Evolutionary conservation across 331 rosid genomes (phyloP).

Genomic region (Malus hybrid): DNA sequence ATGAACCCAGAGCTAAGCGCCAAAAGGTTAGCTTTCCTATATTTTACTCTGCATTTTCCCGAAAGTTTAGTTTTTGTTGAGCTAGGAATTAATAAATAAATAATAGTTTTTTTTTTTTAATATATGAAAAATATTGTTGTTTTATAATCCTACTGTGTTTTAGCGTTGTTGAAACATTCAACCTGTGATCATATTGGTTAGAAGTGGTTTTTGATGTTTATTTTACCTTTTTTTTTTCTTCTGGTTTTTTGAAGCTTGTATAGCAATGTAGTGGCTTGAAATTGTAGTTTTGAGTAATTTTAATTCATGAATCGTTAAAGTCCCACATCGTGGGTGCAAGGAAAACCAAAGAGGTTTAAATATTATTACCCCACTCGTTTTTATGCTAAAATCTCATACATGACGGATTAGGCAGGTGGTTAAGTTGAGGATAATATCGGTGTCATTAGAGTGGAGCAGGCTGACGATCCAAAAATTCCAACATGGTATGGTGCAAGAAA

Average conservation of each 20-base stretch:
- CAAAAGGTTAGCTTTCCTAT: constrained; percentile 59
- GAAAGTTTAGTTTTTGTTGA: not conserved
- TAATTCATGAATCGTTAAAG: too few relatives aligned
- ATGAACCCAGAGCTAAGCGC: constrained; percentile 71
- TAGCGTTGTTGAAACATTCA: not conserved
- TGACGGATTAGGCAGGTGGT: too few relatives aligned
- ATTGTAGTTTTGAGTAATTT: not conserved
- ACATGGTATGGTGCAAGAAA: too few relatives aligned
- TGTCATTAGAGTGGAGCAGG: too few relatives aligned
- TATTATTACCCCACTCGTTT: too few relatives aligned
- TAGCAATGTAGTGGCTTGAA: not conserved
- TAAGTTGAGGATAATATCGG: too few relatives aligned
- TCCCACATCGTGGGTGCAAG: too few relatives aligned
- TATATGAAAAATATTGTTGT: not conserved
- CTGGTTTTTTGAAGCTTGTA: not conserved
- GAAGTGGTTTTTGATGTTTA: not conserved
- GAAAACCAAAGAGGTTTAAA: too few relatives aligned
- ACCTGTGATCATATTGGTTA: not conserved
- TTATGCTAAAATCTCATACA: too few relatives aligned
- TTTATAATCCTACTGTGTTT: not conserved
- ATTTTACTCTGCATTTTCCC: not conserved
- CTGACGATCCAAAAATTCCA: too few relatives aligned
- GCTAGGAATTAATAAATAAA: not conserved
- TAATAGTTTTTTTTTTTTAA: not conserved
- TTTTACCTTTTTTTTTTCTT: not conserved